Conservation (phyloP, 352 stramenopile genomes). For the Blastocystis sp. region DNA sequence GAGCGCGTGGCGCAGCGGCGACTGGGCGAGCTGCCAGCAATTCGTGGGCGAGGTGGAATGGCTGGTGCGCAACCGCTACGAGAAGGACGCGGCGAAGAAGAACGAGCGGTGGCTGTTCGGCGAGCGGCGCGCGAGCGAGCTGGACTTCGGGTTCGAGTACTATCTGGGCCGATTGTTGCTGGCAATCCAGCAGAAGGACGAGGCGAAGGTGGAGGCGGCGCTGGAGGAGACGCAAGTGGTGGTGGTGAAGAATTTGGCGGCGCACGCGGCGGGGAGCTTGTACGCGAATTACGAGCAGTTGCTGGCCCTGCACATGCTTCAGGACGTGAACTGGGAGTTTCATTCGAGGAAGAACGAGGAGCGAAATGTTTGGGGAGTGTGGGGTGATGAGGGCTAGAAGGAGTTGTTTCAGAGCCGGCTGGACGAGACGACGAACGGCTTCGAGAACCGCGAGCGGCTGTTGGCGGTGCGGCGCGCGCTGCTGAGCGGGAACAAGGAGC, state of each 20-base stretch:
- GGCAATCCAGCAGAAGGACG: neutral
- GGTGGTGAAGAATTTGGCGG: slow-evolving; percentile 5
- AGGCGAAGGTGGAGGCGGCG: neutral
- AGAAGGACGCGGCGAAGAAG: neutral
- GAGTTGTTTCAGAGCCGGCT: slow-evolving; percentile 10
- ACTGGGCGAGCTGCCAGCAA: neutral
- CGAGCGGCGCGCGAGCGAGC: neutral
- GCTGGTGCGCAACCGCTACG: slow-evolving; percentile 19
- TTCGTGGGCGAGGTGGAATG: slow-evolving; percentile 28
- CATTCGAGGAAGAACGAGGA: neutral
- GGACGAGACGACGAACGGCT: slow-evolving; percentile 1
- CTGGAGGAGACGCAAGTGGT: neutral
- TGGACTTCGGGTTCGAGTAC: slow-evolving; percentile 20
- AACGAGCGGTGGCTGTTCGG: neutral
- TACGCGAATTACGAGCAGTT: slow-evolving; percentile 24
- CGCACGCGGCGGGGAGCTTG: neutral
- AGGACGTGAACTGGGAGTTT: neutral
- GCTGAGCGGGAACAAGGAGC: neutral
- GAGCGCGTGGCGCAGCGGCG: neutral
- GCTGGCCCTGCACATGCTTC: slow-evolving; percentile 34
- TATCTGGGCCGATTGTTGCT: slow-evolving; percentile 55
- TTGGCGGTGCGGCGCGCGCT: slow-evolving; percentile 21
- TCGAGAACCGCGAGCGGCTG: slow-evolving; percentile 24
- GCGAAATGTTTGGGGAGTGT: neutral
- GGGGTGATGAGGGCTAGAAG: neutral